Conservation (phyloP, 441 rosid genomes). For the Daphne laureola region DNA sequence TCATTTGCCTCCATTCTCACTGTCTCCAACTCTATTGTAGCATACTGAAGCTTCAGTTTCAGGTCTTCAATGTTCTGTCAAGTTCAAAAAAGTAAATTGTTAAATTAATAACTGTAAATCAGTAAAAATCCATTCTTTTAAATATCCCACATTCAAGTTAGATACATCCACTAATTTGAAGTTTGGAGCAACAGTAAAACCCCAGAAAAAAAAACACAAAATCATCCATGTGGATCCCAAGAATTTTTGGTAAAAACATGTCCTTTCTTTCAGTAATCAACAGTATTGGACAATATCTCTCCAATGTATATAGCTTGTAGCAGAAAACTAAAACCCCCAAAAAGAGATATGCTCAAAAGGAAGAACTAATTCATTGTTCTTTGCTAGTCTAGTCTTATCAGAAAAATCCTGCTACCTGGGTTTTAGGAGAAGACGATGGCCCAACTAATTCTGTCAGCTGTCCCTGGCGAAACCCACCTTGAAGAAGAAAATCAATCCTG, state of each 20-base stretch:
- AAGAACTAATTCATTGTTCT: no score
- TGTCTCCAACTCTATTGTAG: conserved; percentile 47
- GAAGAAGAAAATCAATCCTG: conserved; percentile 67
- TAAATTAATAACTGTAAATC: not conserved
- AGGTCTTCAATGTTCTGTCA: conserved; percentile 54
- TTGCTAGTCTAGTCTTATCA: no score
- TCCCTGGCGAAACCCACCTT: conserved; percentile 61
- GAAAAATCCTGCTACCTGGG: conserved; percentile 40
- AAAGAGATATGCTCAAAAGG: conserved; percentile 2
- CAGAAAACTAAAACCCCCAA: not conserved
- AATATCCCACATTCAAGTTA: no score
- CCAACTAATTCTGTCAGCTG: conserved; percentile 77
- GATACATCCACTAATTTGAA: conserved; percentile 8
- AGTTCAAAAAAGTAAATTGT: conserved; percentile 1
- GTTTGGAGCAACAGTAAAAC: conserved; percentile 11
- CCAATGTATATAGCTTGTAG: no score
- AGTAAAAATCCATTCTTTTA: no score
- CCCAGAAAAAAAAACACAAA: not conserved
- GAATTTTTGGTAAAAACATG: conserved; percentile 22
- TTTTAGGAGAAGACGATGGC: conserved; percentile 84
- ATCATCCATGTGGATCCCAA: conserved; percentile 10
- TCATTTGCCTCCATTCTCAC: conserved; percentile 52
- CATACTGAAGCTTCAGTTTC: conserved; percentile 60
- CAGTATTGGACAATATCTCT: conserved; percentile 3
- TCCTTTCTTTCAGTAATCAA: conserved; percentile 14